phyloP scores from a whole-genome alignment of 2,329 filamentous ascomycete species.

The Microascus cirrosus region DNA sequence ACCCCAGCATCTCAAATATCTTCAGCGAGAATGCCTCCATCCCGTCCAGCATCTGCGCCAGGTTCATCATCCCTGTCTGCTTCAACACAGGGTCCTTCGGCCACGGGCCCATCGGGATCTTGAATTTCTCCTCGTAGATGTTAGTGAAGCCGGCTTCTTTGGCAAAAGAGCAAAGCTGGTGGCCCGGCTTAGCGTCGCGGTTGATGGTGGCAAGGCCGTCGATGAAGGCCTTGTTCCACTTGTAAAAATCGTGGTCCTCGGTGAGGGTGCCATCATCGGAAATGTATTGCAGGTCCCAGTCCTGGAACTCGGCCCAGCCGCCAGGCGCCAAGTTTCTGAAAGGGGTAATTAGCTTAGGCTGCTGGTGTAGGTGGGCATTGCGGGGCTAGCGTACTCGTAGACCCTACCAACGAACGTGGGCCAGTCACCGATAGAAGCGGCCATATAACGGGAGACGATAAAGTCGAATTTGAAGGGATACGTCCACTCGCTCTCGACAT shows the following conservation, averaged over 20 bases:
- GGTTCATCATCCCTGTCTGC: conserved; percentile 16
- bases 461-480: conserved; percentile 45
- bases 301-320: conserved; percentile 44
- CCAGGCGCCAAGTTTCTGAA: conserved; percentile 39
- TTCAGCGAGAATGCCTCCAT: conserved; percentile 15
- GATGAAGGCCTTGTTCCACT: conserved; percentile 12
- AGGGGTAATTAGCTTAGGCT: neutral
- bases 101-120: conserved; percentile 44
- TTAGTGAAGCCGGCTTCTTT: conserved; percentile 37
- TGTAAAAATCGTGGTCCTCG: conserved; percentile 10
- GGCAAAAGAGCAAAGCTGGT: conserved; percentile 13
- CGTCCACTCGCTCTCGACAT: conserved; percentile 45
- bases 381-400: conserved; percentile 10
- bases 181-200: conserved; percentile 16
- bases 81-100: conserved; percentile 26
- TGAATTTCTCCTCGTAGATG: conserved; percentile 35
- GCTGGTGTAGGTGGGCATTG: neutral
- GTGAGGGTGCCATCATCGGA: conserved; percentile 16
- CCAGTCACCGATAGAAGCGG: conserved; percentile 47
- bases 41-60: conserved; percentile 11
- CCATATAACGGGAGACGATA: conserved; percentile 46
- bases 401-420: conserved; percentile 30
- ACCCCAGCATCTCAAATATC: conserved; percentile 15
- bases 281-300: conserved; percentile 25
- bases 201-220: conserved; percentile 12